These are phyloP conservation scores for Amyloporia xantha DNA, from an alignment of 768 basidiomycete species.

Conservation along the genomic window DNA sequence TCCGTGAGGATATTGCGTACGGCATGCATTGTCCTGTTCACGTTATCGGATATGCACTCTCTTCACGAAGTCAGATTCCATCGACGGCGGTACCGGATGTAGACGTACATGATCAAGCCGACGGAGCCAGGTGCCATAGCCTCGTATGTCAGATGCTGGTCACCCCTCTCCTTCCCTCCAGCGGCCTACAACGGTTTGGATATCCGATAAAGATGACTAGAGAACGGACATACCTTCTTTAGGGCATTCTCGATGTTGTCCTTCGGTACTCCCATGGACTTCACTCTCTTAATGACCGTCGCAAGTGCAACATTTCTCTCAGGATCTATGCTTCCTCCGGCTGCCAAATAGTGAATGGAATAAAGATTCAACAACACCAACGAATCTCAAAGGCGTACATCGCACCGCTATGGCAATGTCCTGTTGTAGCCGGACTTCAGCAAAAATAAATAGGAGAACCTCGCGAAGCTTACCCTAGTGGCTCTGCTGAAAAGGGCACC, in stretches of 20 bases:
- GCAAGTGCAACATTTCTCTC: conserved; percentile 48
- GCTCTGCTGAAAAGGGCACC: conserved; percentile 51
- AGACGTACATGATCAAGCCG: conserved; percentile 56
- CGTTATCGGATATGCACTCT: conserved; percentile 59
- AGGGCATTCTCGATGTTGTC: conserved; percentile 63
- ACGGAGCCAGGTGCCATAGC: conserved; percentile 52
- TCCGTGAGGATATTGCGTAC: conserved; percentile 45
- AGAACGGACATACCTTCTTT: conserved; percentile 35
- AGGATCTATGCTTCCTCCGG: conserved; percentile 50
- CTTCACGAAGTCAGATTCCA: conserved; percentile 29
- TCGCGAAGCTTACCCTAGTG: conserved; percentile 37
- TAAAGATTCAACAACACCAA: too few species aligned
- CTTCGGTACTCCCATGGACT: conserved; percentile 54
- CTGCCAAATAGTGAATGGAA: too few species aligned
- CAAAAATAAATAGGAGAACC: conserved; percentile 2
- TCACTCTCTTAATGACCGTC: conserved; percentile 47
- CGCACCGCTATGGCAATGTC: conserved; percentile 57
- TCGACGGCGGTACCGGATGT: not conserved
- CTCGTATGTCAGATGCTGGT: conserved; percentile 47
- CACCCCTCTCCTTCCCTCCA: conserved; percentile 44
- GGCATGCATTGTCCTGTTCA: conserved; percentile 52
- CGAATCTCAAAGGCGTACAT: conserved; percentile 33
- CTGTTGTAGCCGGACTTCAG: conserved; percentile 27
- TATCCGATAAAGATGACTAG: not conserved
- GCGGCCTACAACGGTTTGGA: conserved; percentile 31